Evolutionary conservation across 768 basidiomycete species (phyloP).

Genomic region (Mycena venus): DNA sequence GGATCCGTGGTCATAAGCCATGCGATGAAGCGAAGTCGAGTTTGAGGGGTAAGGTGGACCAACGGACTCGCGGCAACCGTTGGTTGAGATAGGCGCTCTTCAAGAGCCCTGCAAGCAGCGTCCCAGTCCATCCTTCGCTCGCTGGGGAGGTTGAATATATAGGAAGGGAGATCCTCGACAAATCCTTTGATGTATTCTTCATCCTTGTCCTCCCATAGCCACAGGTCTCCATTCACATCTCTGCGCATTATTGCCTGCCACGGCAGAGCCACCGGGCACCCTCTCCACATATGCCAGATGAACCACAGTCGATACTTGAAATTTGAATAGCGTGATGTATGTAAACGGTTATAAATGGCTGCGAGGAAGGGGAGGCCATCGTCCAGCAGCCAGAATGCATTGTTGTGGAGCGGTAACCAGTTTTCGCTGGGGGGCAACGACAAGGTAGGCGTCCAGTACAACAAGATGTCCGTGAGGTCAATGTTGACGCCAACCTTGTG

Average conservation of each 20-base stretch:
- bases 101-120: neutral
- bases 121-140: neutral
- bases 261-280: neutral
- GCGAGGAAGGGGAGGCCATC: too few species aligned
- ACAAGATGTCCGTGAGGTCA: slow-evolving; percentile 66
- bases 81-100: neutral
- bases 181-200: neutral
- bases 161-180: neutral
- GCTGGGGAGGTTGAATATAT: too few species aligned
- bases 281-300: neutral
- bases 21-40: neutral
- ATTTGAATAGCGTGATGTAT: too few species aligned
- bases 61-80: neutral
- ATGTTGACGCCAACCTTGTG: slow-evolving; percentile 54
- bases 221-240: neutral
- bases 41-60: neutral
- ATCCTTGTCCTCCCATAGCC: neutral
- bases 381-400: too few species aligned
- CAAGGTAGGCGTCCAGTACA: too few species aligned
- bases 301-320: slow-evolving; percentile 5
- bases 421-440: too few species aligned
- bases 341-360: too few species aligned
- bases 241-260: neutral
- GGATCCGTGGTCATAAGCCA: neutral
- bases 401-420: too few species aligned